Evolutionary conservation across 1,284 basidiomycete genomes (phyloP), one percentile per base, ranked within the genome.

Genomic region (Ceratorhiza oryzae-sativae): DNA sequence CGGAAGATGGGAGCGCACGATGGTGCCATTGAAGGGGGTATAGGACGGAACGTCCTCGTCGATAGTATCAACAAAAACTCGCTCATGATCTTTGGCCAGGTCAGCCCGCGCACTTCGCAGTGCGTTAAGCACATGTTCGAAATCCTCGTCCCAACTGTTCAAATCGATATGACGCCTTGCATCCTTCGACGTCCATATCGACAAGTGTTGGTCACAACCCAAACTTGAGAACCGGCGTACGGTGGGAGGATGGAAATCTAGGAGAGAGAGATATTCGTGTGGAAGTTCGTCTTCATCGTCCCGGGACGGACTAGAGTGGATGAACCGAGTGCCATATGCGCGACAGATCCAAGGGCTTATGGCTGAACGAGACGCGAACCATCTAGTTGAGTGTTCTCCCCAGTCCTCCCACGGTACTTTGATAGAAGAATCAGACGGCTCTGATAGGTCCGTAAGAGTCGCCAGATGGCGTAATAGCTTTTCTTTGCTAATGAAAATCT

Each of bases 41-140:
- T 23, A 4, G 3, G 67, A 58, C 25, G 67, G 67, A 18, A 70
- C 53, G 20, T 45, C 42, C 30, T 70, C 67, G 67, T 58, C 53
- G n/a, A 70, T 70, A 6, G 55, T 70, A 20, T 70, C 67, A 32
- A 70, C 67, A 36, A 58, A 70, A 41, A 39, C 53, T 25, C 13
- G 27, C 36, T 70, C 30, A 15, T 49, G 13, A 25, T 55, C 49
- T 30, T 27, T 30, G 5, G 6, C 18, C 9, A 30, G 9, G 15
- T 34, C 25, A 23, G 23, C 59, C 30, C 32, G 41, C n/a, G 20
- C 27, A 9, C 23, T 56, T 30, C 18, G 36, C 15, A 70, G 15
- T 27, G 53, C 88, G 71, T 90, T 88, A 76, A 90, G 85, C 48
- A 87, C 84, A 18, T 79, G 76, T 67, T 84, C 81, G 41, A 90